These are phyloP conservation scores for Exophiala phaeomuriformis DNA, from an alignment of 2,329 filamentous ascomycete species.

Conservation along the genomic window DNA sequence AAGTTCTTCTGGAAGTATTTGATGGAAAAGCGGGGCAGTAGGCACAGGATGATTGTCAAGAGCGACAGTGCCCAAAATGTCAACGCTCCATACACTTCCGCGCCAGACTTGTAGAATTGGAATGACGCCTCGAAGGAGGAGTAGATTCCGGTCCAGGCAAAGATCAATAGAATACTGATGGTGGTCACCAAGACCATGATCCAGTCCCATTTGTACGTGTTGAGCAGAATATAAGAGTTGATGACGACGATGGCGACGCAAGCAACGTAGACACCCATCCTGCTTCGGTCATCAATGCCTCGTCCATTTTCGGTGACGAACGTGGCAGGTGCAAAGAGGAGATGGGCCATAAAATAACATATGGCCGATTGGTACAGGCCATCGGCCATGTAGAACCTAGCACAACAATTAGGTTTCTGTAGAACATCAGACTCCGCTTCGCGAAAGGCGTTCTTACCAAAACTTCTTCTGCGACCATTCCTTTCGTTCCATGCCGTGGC, in stretches of 20 bases:
- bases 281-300: conserved; percentile 67
- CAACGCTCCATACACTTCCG: conserved; percentile 70
- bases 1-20: conserved; percentile 92
- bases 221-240: conserved; percentile 91
- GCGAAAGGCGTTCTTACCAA: conserved; percentile 58
- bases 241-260: conserved; percentile 79
- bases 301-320: conserved; percentile 67
- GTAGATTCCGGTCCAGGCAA: conserved; percentile 93
- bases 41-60: conserved; percentile 69
- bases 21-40: conserved; percentile 78
- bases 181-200: conserved; percentile 74
- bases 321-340: conserved; percentile 62
- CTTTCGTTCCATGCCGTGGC: conserved; percentile 85
- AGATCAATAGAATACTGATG: conserved; percentile 80
- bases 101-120: conserved; percentile 68
- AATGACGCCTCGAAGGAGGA: conserved; percentile 52
- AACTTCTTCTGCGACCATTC: conserved; percentile 97
- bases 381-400: conserved; percentile 85
- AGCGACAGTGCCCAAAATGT: conserved; percentile 83
- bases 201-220: conserved; percentile 98
- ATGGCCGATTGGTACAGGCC: conserved; percentile 92
- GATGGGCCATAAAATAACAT: conserved; percentile 85
- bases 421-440: not conserved
- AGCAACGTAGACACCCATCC: conserved; percentile 81
- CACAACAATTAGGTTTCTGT: conserved; percentile 8